These are phyloP conservation scores for Hortiboletus flavorubellus DNA, from an alignment of 768 basidiomycete genomes.

Conservation along the genomic window DNA sequence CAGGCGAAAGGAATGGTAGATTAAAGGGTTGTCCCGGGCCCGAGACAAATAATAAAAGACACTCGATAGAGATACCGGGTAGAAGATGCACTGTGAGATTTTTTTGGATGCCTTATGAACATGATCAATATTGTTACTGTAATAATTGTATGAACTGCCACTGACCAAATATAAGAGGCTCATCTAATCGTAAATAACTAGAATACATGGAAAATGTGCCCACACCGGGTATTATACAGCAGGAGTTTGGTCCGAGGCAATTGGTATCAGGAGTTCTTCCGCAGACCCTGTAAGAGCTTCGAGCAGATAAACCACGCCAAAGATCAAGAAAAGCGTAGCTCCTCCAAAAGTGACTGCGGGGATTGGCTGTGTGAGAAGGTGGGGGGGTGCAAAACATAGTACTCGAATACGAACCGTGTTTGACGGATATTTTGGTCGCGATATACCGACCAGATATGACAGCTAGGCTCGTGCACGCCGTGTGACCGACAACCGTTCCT, in stretches of 20 bases:
- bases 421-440: constrained; percentile 92
- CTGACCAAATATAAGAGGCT: neutral
- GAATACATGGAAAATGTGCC: neutral
- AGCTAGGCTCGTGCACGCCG: constrained; percentile 81
- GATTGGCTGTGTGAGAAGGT: neutral
- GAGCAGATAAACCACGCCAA: constrained; percentile 75
- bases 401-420: constrained; percentile 60
- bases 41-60: too few relatives aligned
- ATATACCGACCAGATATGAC: constrained; percentile 92
- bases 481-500: constrained; percentile 88
- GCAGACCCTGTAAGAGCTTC: constrained; percentile 44
- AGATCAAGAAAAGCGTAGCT: constrained; percentile 78
- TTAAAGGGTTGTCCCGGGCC: neutral
- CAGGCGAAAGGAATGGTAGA: neutral
- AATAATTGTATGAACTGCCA: neutral
- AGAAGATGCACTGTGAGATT: too few relatives aligned
- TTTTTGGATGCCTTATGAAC: too few relatives aligned
- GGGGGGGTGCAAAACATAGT: neutral
- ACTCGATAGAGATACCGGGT: too few relatives aligned
- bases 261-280: constrained; percentile 20
- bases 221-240: constrained; percentile 1
- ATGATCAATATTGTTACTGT: too few relatives aligned
- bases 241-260: constrained; percentile 6
- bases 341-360: constrained; percentile 77
- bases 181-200: constrained; percentile 1